phyloP scores from a whole-genome alignment of 164 flowering plant genomes.

The Magnolia sinica region DNA sequence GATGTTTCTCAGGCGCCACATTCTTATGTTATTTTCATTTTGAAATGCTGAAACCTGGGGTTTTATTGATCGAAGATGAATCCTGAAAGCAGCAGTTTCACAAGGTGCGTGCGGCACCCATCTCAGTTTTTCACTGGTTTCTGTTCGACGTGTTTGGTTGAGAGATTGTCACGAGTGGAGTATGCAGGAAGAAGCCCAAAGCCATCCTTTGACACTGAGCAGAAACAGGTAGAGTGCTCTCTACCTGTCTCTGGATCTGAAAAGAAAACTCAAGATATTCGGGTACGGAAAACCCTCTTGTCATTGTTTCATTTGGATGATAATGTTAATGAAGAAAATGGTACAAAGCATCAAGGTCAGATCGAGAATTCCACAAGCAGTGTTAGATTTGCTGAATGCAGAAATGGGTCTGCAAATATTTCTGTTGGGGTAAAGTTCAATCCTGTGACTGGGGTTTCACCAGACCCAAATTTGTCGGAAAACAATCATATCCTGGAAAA shows the following conservation, averaged over 20 bases:
- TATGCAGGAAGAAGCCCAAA: slow-evolving; percentile 9
- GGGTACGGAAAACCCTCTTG: slow-evolving; percentile 13
- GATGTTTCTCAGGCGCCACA: background rate
- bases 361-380: background rate
- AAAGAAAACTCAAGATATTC: slow-evolving; percentile 6
- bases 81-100: slow-evolving; percentile 7
- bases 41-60: background rate
- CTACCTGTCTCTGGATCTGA: background rate
- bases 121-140: slow-evolving; percentile 17
- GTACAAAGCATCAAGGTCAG: background rate
- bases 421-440: background rate
- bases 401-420: slow-evolving; percentile 2
- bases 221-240: slow-evolving; percentile 4
- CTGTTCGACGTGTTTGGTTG: slow-evolving; percentile 16
- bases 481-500: background rate
- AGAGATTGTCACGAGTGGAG: slow-evolving; percentile 12
- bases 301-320: slow-evolving; percentile 19
- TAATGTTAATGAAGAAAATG: background rate
- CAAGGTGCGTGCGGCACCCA: slow-evolving; percentile 15
- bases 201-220: background rate
- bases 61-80: slow-evolving; percentile 6
- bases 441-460: background rate
- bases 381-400: background rate
- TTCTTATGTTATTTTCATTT: background rate
- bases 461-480: background rate